These are phyloP conservation scores for Zygotorulaspora mrakii DNA, from an alignment of 1,139 yeast species.

Conservation along the genomic window DNA sequence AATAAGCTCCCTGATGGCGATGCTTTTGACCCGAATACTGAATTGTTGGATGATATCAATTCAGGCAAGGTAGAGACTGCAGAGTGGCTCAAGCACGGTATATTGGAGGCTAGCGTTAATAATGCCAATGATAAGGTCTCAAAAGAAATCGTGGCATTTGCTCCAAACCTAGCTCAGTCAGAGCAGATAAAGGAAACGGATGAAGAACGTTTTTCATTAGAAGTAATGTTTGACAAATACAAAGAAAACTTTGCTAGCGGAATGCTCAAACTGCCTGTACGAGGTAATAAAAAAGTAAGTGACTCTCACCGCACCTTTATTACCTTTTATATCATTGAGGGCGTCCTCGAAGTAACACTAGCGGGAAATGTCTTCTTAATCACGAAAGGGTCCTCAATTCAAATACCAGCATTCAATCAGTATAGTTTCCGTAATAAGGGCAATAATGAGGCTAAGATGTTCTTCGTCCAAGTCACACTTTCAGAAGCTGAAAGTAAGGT, in stretches of 20 bases:
- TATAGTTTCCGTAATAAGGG: conserved; percentile 65
- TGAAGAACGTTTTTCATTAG: conserved; percentile 58
- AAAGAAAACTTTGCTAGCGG: conserved; percentile 74
- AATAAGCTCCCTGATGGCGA: conserved; percentile 6
- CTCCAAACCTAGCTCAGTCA: conserved; percentile 57
- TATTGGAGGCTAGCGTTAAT: conserved; percentile 52
- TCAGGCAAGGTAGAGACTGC: conserved; percentile 46
- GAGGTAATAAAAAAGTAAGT: conserved; percentile 59
- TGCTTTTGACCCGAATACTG: conserved; percentile 22
- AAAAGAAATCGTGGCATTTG: conserved; percentile 60
- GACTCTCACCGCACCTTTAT: conserved; percentile 66
- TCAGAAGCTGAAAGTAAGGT: conserved; percentile 20
- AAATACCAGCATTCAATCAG: conserved; percentile 71
- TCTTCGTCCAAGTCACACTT: conserved; percentile 68
- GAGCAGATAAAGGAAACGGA: conserved; percentile 43
- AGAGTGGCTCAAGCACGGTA: conserved; percentile 53
- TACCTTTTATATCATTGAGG: conserved; percentile 70
- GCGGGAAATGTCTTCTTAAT: conserved; percentile 59
- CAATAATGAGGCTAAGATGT: conserved; percentile 54
- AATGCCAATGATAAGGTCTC: conserved; percentile 46
- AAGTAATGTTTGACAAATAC: conserved; percentile 65
- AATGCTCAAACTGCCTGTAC: conserved; percentile 60
- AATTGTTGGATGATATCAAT: conserved; percentile 24
- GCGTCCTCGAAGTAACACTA: conserved; percentile 64
- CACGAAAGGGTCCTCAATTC: conserved; percentile 72